phyloP scores from a whole-genome alignment of 139 green algal genomes.

The Diplosphaera chodatii region DNA sequence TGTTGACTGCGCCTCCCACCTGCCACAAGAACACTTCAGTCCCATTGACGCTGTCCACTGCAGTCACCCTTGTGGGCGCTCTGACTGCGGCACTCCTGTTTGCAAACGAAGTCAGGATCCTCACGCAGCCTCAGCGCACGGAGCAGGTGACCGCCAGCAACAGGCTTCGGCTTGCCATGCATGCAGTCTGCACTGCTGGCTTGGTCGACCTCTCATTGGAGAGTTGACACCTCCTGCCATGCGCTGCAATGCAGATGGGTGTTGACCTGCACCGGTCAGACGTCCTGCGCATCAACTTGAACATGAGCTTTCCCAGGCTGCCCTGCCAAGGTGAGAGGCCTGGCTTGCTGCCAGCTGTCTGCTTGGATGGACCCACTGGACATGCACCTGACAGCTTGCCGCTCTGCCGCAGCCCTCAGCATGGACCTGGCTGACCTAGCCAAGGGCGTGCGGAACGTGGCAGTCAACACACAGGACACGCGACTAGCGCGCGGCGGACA shows the following conservation, averaged over 20 bases:
- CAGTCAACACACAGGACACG: not conserved
- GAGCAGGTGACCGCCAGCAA: not conserved
- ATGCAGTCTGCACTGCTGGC: too few relatives aligned
- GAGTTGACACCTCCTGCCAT: too few relatives aligned
- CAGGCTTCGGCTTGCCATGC: too few relatives aligned
- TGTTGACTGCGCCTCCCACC: too few relatives aligned
- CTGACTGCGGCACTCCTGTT: not conserved
- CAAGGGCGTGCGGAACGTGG: not conserved
- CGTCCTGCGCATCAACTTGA: constrained; percentile 55
- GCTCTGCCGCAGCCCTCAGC: constrained; percentile 3
- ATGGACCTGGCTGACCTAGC: constrained; percentile 12
- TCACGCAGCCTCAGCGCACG: not conserved
- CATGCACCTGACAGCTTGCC: too few relatives aligned
- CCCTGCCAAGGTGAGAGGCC: constrained; percentile 57
- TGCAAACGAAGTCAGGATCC: not conserved
- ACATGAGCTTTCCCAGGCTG: constrained; percentile 70
- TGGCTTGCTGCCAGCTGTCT: too few relatives aligned
- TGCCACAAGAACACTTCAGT: too few relatives aligned
- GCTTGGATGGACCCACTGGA: too few relatives aligned
- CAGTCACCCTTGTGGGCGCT: not conserved
- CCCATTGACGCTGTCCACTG: too few relatives aligned
- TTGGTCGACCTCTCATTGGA: too few relatives aligned
- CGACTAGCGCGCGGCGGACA: not conserved
- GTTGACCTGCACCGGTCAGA: constrained; percentile 58
- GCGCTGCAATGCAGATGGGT: constrained; percentile 46